Evolutionary conservation across 768 basidiomycete genomes (phyloP).

Genomic region (Sarcodon sp.): DNA sequence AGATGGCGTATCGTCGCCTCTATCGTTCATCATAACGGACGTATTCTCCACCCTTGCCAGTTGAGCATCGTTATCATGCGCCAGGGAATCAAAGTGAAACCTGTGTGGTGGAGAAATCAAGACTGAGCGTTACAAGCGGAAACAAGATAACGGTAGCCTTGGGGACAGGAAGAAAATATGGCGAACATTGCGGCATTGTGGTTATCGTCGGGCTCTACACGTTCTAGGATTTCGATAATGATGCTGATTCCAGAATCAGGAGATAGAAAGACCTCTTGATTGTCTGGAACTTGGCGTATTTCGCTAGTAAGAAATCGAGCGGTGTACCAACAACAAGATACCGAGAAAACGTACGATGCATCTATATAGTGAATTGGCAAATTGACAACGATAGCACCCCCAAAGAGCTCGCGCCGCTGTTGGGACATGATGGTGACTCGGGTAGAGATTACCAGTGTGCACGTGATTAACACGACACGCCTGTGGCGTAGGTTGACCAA

Average conservation of each 20-base stretch:
- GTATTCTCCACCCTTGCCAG: slow-evolving; percentile 32
- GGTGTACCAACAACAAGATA: not conserved
- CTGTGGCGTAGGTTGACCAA: slow-evolving; percentile 5
- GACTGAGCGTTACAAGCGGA: not conserved
- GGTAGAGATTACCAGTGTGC: slow-evolving; percentile 5
- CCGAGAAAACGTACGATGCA: not conserved
- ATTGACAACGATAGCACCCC: not conserved
- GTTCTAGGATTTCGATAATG: slow-evolving; percentile 73
- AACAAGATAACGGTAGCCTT: not conserved
- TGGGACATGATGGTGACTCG: slow-evolving; percentile 1
- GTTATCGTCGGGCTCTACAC: slow-evolving; percentile 44
- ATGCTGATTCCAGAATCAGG: slow-evolving; percentile 57
- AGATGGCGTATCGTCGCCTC: slow-evolving; percentile 38
- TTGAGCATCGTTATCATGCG: slow-evolving; percentile 77
- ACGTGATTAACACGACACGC: slow-evolving; percentile 7
- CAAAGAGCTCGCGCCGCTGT: not conserved
- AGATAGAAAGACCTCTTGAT: slow-evolving; percentile 86
- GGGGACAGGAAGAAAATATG: not conserved
- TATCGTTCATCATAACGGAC: slow-evolving; percentile 24
- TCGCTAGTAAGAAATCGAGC: slow-evolving; percentile 21
- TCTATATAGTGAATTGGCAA: not conserved
- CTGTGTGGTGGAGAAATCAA: slow-evolving; percentile 27
- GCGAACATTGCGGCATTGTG: slow-evolving; percentile 57
- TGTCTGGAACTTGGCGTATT: slow-evolving; percentile 83
- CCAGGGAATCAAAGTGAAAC: slow-evolving; percentile 83